Percentiles rank a stretch among this genome's conserved stretches.
phyloP scores from a whole-genome alignment of 2,329 filamentous ascomycete species.

The Thielaviopsis musarum region DNA sequence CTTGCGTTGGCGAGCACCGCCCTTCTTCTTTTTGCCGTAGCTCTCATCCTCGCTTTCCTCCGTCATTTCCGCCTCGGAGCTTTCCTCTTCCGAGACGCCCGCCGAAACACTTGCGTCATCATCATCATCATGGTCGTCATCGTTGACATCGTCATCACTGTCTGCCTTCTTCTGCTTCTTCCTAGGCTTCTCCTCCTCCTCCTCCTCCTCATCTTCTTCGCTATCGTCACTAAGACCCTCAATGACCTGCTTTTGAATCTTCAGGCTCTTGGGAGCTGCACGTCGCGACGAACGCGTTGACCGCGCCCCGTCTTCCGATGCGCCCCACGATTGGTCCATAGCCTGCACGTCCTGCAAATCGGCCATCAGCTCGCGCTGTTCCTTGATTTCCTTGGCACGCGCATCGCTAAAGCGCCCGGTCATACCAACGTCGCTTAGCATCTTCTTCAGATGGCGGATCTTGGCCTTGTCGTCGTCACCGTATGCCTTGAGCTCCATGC shows the following conservation, averaged over 20 bases:
- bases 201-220: slow-evolving; percentile 17
- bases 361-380: slow-evolving; percentile 64
- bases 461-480: slow-evolving; percentile 58
- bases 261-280: slow-evolving; percentile 12
- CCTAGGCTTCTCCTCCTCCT: slow-evolving; percentile 15
- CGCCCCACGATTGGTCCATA: slow-evolving; percentile 65
- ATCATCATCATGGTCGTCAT: slow-evolving; percentile 32
- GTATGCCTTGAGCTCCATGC: slow-evolving; percentile 61
- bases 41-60: slow-evolving; percentile 10
- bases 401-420: slow-evolving; percentile 72
- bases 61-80: neutral
- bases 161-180: slow-evolving; percentile 16
- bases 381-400: slow-evolving; percentile 74
- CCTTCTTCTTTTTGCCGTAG: neutral
- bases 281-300: slow-evolving; percentile 24
- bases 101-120: neutral
- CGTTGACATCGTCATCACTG: slow-evolving; percentile 38
- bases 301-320: slow-evolving; percentile 20
- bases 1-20: neutral
- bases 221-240: slow-evolving; percentile 17
- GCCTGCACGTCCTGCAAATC: slow-evolving; percentile 76
- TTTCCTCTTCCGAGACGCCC: slow-evolving; percentile 1
- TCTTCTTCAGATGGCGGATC: slow-evolving; percentile 60
- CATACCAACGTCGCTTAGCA: slow-evolving; percentile 76
- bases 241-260: slow-evolving; percentile 19